Conservation (phyloP, 805 yeast genomes). For the Starmerella scarabaei region DNA sequence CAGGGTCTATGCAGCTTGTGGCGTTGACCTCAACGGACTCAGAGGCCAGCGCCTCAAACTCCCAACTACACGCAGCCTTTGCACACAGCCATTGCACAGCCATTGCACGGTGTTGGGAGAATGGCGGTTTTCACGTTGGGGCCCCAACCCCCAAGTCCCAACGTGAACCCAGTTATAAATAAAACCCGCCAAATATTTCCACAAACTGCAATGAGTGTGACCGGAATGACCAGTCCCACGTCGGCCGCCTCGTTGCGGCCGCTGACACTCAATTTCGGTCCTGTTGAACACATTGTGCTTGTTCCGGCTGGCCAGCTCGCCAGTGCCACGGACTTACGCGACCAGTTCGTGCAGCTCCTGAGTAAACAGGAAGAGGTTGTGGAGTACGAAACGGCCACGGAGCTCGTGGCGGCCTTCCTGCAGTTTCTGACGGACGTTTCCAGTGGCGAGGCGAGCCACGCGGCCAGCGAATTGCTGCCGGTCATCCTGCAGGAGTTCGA, state of each 20-base stretch:
- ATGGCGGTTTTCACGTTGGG: no score
- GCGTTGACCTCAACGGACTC: no score
- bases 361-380: slow-evolving; percentile 9
- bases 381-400: slow-evolving; percentile 42
- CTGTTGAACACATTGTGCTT: slow-evolving; percentile 74
- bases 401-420: slow-evolving; percentile 67
- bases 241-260: slow-evolving; percentile 55
- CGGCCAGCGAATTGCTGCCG: slow-evolving; percentile 47
- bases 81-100: no score
- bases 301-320: slow-evolving; percentile 74
- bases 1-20: no score
- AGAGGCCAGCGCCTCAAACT: no score
- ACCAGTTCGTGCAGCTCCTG: slow-evolving; percentile 44
- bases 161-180: no score
- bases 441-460: slow-evolving; percentile 11
- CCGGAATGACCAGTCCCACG: slow-evolving; percentile 34
- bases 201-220: slow-evolving; percentile 19
- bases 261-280: slow-evolving; percentile 68
- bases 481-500: slow-evolving; percentile 74
- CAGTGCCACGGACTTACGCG: slow-evolving; percentile 74
- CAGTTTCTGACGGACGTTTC: slow-evolving; percentile 35
- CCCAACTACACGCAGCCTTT: no score
- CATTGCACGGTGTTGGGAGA: no score
- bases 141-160: background rate
- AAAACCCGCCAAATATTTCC: background rate